phyloP scores from a whole-genome alignment of 495 filamentous ascomycete species.

The Aspergillus haitiensis region DNA sequence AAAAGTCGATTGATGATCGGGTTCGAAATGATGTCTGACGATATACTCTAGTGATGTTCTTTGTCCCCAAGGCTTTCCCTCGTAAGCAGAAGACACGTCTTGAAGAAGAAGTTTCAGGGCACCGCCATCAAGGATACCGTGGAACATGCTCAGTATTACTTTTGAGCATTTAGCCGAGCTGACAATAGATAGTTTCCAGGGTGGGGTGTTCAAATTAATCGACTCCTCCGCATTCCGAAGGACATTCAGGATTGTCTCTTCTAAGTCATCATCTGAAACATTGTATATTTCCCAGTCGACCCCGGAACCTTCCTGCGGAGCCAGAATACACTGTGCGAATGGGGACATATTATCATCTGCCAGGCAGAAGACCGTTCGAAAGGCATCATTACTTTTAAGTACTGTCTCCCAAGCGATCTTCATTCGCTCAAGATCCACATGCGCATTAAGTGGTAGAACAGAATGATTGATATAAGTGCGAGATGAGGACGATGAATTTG shows the following conservation, averaged over 20 bases:
- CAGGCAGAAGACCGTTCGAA: slow-evolving; percentile 65
- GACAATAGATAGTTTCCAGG: slow-evolving; percentile 41
- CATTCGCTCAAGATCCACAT: slow-evolving; percentile 43
- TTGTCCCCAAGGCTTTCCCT: slow-evolving; percentile 30
- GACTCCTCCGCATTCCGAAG: slow-evolving; percentile 20
- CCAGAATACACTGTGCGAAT: slow-evolving; percentile 52
- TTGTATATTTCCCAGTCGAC: slow-evolving; percentile 47
- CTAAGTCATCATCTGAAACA: slow-evolving; percentile 23
- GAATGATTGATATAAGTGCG: slow-evolving; percentile 68
- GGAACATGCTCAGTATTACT: slow-evolving; percentile 68
- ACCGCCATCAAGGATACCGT: slow-evolving; percentile 79
- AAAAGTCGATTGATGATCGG: slow-evolving; percentile 44
- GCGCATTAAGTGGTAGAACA: slow-evolving; percentile 46
- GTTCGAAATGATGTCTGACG: slow-evolving; percentile 36
- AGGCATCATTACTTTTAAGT: slow-evolving; percentile 48
- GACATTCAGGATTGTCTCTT: slow-evolving; percentile 27
- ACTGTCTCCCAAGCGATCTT: slow-evolving; percentile 50
- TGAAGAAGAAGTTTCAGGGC: slow-evolving; percentile 66
- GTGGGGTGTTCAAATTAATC: slow-evolving; percentile 27
- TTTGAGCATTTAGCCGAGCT: slow-evolving; percentile 23
- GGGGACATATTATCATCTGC: slow-evolving; percentile 69
- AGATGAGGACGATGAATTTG: slow-evolving; percentile 31
- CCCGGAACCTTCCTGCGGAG: neutral
- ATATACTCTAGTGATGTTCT: slow-evolving; percentile 32
- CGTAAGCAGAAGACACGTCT: slow-evolving; percentile 49